Percentiles rank a stretch among this genome's conserved stretches.
Conservation (phyloP, 2,329 filamentous ascomycete genomes). For the Xylariaceae sp. region DNA sequence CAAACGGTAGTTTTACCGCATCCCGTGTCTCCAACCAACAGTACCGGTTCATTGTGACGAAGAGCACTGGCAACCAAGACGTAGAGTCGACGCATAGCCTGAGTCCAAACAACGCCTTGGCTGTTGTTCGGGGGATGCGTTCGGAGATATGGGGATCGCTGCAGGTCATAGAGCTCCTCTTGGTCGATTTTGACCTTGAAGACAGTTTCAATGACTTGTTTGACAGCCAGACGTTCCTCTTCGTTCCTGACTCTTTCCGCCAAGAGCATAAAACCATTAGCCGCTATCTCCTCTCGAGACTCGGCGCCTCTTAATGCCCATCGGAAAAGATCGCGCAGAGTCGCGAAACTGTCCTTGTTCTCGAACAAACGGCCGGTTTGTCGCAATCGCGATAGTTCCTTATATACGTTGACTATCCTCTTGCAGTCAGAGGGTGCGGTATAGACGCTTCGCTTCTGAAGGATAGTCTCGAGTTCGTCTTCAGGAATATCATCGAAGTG, state of each 20-base stretch:
- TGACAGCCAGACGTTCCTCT: constrained; percentile 80
- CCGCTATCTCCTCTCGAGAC: constrained; percentile 79
- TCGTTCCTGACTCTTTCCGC: constrained; percentile 90
- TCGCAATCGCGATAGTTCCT: constrained; percentile 80
- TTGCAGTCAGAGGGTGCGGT: constrained; percentile 87
- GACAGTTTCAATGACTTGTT: constrained; percentile 79
- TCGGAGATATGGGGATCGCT: constrained; percentile 51
- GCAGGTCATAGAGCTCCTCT: constrained; percentile 63
- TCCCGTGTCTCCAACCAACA: constrained; percentile 93
- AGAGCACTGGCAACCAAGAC: constrained; percentile 83
- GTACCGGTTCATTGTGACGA: constrained; percentile 84
- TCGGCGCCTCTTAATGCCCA: constrained; percentile 87
- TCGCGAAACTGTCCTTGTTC: constrained; percentile 96
- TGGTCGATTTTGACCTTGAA: constrained; percentile 83
- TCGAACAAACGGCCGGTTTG: constrained; percentile 92
- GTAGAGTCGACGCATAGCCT: constrained; percentile 87
- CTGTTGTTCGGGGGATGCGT: constrained; percentile 43
- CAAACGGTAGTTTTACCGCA: constrained; percentile 97
- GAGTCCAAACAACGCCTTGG: constrained; percentile 83
- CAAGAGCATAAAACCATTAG: constrained; percentile 93
- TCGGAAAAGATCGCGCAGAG: constrained; percentile 87
- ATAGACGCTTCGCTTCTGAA: constrained; percentile 79
- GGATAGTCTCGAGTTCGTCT: constrained; percentile 83
- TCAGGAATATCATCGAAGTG: constrained; percentile 98
- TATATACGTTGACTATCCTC: constrained; percentile 89